Conservation (phyloP, 495 filamentous ascomycete genomes). For the Bombardia bombarda region DNA sequence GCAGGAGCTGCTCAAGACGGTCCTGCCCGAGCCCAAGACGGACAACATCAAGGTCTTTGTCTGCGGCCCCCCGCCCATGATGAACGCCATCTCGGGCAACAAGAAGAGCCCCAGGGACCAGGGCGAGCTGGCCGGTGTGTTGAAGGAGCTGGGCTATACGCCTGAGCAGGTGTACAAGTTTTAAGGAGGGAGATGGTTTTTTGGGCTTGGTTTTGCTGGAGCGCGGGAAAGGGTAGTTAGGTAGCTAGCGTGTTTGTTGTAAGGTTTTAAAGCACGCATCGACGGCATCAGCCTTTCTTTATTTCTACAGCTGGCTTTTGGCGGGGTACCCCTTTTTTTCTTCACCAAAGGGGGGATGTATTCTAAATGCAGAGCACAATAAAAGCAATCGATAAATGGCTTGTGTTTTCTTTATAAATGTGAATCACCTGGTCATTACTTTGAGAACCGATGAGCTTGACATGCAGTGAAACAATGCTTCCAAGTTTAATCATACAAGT, state of each 20-base stretch:
- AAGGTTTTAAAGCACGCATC: too few species aligned
- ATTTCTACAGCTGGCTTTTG: too few species aligned
- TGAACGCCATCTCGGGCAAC: conserved; percentile 80
- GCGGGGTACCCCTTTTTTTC: too few species aligned
- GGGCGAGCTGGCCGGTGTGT: conserved; percentile 73
- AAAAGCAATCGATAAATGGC: too few species aligned
- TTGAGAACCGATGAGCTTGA: background rate
- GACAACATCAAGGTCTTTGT: conserved; percentile 90
- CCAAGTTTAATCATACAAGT: too few species aligned
- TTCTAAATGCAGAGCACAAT: too few species aligned
- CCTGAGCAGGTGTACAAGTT: conserved; percentile 99
- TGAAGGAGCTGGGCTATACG: conserved; percentile 86
- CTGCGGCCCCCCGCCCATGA: conserved; percentile 85
- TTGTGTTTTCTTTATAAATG: background rate
- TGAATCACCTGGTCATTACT: background rate
- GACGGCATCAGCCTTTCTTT: too few species aligned
- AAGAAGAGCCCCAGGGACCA: conserved; percentile 90
- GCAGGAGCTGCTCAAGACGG: conserved; percentile 87
- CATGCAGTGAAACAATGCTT: background rate
- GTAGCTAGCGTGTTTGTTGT: too few species aligned
- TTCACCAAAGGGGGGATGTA: too few species aligned
- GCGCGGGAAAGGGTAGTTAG: background rate
- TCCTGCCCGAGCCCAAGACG: conserved; percentile 79
- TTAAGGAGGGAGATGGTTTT: conserved; percentile 26
- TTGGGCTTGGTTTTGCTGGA: background rate